A percentile compares a stretch with the other conserved stretches of the same genome.
Conservation (phyloP, 2,329 filamentous ascomycete genomes). For the Neonectria sp. region DNA sequence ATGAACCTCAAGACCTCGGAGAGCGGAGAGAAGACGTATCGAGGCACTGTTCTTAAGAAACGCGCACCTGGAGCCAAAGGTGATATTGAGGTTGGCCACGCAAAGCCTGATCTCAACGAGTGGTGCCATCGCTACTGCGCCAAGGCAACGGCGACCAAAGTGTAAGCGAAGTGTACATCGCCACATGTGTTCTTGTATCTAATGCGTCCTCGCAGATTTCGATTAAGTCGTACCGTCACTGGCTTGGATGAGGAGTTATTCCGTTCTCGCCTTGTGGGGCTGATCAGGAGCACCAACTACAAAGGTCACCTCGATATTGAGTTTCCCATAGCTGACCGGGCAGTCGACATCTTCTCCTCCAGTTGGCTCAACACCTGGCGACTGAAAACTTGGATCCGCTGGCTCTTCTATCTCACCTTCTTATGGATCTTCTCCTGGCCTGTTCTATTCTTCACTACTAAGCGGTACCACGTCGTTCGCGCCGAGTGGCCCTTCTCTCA, state of each 20-base stretch:
- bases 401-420: conserved; percentile 42
- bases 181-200: not conserved
- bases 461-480: conserved; percentile 36
- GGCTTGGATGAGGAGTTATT: conserved; percentile 26
- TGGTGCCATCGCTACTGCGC: conserved; percentile 44
- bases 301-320: conserved; percentile 34
- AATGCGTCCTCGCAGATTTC: conserved; percentile 30
- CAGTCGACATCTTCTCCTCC: conserved; percentile 42
- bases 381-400: conserved; percentile 38
- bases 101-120: conserved; percentile 35
- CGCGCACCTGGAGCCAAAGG: conserved; percentile 35
- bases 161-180: conserved; percentile 22
- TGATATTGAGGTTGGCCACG: conserved; percentile 39
- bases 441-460: conserved; percentile 36
- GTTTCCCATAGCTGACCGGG: conserved; percentile 39
- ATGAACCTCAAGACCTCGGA: conserved; percentile 34
- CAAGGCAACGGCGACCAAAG: conserved; percentile 29
- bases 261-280: not conserved
- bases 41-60: conserved; percentile 37
- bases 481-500: conserved; percentile 38
- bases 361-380: conserved; percentile 37
- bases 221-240: conserved; percentile 33
- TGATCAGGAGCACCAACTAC: conserved; percentile 40
- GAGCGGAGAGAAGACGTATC: conserved; percentile 40
- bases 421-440: conserved; percentile 45